A percentile compares a stretch with the other conserved stretches of the same genome.
phyloP scores from a whole-genome alignment of 2,329 filamentous ascomycete genomes.

The Tolypocladium pustulatum region DNA sequence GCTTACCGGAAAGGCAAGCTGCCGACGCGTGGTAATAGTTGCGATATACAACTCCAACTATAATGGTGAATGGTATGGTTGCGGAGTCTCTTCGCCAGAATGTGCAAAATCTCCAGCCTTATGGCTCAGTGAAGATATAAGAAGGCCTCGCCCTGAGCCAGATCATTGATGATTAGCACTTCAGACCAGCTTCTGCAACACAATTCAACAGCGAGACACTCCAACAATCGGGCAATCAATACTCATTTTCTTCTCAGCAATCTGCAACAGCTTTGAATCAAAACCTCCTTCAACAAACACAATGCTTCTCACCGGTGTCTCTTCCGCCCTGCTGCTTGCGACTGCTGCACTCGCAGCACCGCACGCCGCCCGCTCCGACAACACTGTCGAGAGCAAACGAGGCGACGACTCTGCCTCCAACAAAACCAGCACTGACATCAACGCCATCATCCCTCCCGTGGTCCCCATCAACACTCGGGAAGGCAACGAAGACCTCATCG shows the following conservation, averaged over 20 bases:
- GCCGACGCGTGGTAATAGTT: background rate
- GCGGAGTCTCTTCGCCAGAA: background rate
- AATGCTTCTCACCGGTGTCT: constrained; percentile 1
- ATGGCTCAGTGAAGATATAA: background rate
- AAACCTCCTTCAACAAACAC: background rate
- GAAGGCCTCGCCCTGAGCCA: background rate
- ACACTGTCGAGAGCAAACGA: background rate
- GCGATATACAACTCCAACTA: background rate
- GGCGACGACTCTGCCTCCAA: background rate
- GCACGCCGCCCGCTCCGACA: background rate
- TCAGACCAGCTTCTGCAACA: background rate
- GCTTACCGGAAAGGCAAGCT: background rate
- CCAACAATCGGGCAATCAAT: background rate
- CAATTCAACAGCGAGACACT: background rate
- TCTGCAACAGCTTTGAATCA: too few relatives aligned
- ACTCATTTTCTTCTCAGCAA: background rate
- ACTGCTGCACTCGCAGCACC: background rate
- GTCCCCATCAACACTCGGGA: constrained; percentile 17
- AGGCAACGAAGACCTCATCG: constrained; percentile 15
- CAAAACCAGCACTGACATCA: constrained; percentile 4
- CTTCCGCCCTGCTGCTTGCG: constrained; percentile 1
- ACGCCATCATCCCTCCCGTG: constrained; percentile 13
- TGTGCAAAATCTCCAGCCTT: background rate
- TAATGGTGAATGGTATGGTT: background rate
- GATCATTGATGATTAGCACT: background rate